phyloP scores from a whole-genome alignment of 352 stramenopile genomes.

The Peronosclerospora sorghi region DNA sequence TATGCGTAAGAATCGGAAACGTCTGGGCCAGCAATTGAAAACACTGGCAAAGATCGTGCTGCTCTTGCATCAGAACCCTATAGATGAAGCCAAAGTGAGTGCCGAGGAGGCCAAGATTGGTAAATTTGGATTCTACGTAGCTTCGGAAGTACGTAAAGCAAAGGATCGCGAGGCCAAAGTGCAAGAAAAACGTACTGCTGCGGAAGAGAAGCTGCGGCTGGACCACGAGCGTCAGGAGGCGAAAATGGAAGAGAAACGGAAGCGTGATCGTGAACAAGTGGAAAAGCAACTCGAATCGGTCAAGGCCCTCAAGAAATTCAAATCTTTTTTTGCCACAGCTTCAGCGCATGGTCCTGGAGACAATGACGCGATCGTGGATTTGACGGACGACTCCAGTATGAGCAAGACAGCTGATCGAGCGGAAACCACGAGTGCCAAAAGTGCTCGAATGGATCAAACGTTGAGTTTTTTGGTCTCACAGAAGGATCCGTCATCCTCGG shows the following conservation, averaged over 20 bases:
- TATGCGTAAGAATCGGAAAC: conserved; percentile 71
- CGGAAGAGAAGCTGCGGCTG: conserved; percentile 47
- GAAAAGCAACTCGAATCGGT: conserved; percentile 18
- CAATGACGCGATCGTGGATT: conserved; percentile 11
- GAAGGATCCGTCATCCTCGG: background rate
- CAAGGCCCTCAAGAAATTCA: conserved; percentile 56
- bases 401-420: background rate
- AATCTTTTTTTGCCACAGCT: conserved; percentile 38
- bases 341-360: conserved; percentile 1
- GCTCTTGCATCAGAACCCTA: conserved; percentile 46
- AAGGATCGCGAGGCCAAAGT: conserved; percentile 48
- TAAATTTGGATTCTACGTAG: conserved; percentile 57
- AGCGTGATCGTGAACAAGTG: conserved; percentile 38
- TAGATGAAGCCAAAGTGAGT: conserved; percentile 74
- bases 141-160: conserved; percentile 50
- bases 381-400: conserved; percentile 7
- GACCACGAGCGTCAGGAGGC: conserved; percentile 55
- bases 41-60: conserved; percentile 52
- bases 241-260: conserved; percentile 53
- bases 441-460: conserved; percentile 42
- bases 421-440: conserved; percentile 21
- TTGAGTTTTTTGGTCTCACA: conserved; percentile 16
- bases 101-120: conserved; percentile 71
- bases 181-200: conserved; percentile 36
- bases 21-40: conserved; percentile 60